These are phyloP conservation scores for Polyporus arcularius DNA, from an alignment of 768 basidiomycete genomes.

Conservation along the genomic window DNA sequence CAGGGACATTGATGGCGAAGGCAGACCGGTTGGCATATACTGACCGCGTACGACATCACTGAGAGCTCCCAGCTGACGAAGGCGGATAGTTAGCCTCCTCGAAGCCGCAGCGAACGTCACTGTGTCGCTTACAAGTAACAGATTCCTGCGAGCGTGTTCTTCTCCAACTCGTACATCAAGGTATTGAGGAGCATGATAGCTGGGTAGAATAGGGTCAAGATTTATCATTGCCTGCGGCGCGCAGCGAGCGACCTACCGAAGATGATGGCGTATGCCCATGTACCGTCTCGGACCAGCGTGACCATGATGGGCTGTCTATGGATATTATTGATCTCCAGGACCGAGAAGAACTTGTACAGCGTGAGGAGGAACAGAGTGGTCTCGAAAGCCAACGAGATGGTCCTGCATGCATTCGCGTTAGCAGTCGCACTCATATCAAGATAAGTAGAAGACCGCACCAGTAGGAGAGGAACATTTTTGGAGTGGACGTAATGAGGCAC, in stretches of 20 bases:
- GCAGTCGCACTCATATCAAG: too few species aligned
- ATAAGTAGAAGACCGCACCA: slow-evolving; percentile 3
- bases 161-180: slow-evolving; percentile 19
- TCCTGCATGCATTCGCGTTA: background rate
- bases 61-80: slow-evolving; percentile 15
- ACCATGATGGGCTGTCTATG: background rate
- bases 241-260: slow-evolving; percentile 3
- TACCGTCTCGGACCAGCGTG: slow-evolving; percentile 13
- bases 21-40: background rate
- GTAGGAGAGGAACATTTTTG: slow-evolving; percentile 3
- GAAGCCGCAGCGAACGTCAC: too few species aligned
- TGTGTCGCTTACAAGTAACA: slow-evolving; percentile 17
- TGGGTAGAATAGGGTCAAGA: background rate
- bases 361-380: slow-evolving; percentile 15
- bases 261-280: slow-evolving; percentile 18
- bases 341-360: slow-evolving; percentile 6
- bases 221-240: too few species aligned
- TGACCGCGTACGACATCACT: slow-evolving; percentile 16
- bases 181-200: slow-evolving; percentile 23
- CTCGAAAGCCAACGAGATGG: slow-evolving; percentile 12
- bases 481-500: slow-evolving; percentile 13
- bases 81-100: background rate
- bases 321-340: background rate
- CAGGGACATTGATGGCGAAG: background rate
- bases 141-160: slow-evolving; percentile 17